Conservation (phyloP, 2,329 filamentous ascomycete genomes). For the Ceratocystis colombiana region DNA sequence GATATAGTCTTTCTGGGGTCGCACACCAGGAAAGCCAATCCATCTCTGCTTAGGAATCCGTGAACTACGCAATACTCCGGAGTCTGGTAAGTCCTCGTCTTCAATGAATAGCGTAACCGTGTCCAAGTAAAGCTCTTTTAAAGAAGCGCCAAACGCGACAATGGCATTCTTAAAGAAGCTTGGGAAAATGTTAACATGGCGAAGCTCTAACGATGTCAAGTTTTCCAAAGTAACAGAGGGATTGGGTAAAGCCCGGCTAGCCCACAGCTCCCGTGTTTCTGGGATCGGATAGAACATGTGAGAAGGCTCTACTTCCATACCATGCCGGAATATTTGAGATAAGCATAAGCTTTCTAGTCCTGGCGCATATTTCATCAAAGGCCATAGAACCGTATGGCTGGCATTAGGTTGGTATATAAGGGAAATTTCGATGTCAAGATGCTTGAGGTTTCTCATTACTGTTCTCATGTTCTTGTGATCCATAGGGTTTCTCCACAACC, state of each 20-base stretch:
- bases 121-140: slow-evolving; percentile 3
- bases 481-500: slow-evolving; percentile 43
- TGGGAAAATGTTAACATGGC: slow-evolving; percentile 35
- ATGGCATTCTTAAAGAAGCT: slow-evolving; percentile 31
- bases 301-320: neutral
- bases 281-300: neutral
- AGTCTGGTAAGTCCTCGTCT: neutral
- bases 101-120: neutral
- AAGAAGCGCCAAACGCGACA: neutral
- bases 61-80: too few relatives aligned
- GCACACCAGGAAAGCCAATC: slow-evolving; percentile 39
- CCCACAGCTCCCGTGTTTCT: neutral
- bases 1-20: slow-evolving; percentile 32
- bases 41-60: slow-evolving; percentile 34
- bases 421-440: slow-evolving; percentile 38
- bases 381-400: neutral
- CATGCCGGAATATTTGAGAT: neutral
- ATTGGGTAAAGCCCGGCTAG: neutral
- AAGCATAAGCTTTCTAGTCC: neutral
- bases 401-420: neutral
- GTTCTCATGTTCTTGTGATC: slow-evolving; percentile 42
- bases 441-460: slow-evolving; percentile 36
- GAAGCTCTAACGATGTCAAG: slow-evolving; percentile 39
- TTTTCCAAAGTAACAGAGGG: neutral
- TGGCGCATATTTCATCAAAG: neutral